Evolutionary conservation across 2,329 filamentous ascomycete genomes (phyloP), one percentile per base, ranked within the genome.

Genomic region (Penicillium sclerotiorum): DNA sequence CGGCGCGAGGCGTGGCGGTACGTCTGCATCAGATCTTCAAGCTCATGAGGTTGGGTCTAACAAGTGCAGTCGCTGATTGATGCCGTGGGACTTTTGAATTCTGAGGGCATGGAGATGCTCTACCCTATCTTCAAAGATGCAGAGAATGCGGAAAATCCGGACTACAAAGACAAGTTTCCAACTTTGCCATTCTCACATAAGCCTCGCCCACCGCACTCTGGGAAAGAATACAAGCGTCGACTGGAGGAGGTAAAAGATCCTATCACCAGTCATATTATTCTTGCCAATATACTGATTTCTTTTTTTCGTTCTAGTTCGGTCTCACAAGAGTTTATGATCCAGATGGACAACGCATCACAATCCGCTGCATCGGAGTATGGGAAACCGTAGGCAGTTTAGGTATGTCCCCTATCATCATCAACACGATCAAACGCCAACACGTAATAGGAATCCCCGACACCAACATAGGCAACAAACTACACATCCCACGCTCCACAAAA

Each of bases 1-100:
- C 68, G 7, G 69, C 67, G 17, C 58, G 70, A 55, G 64, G 58
- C 25, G 62, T 72, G 38, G 68, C 66, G 37, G 56, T 58, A 45
- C 50, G 56, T n/a, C 30, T 28, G 28, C 27, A 4, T 2, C 7
- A 8, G 18, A 8, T 13, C 15, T 2, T 23, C 20, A 11, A 33
- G 13, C 28, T 11, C 17, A 20, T n/a, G 20, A 5, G 5, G 4
- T 20, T 17, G 21, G 8, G 32, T 30, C 33, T 45, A 15, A 46
- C 22, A 7, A 5, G 21, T 27, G 2, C 33, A 58, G 47, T 64
- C 68, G 11, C 53, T 72, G 39, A 66, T 72, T 23, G 63, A 60
- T 17, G 57, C 62, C 9, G 56, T 72, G 18, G 68, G 70, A 3
- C 57, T 72, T 17, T 43, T 59, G 8, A 55, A 52, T 28, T 39